Evolutionary conservation across 2,329 filamentous ascomycete genomes (phyloP), one percentile per base, ranked within the genome.

Genomic region (Zymoseptoria brevis): DNA sequence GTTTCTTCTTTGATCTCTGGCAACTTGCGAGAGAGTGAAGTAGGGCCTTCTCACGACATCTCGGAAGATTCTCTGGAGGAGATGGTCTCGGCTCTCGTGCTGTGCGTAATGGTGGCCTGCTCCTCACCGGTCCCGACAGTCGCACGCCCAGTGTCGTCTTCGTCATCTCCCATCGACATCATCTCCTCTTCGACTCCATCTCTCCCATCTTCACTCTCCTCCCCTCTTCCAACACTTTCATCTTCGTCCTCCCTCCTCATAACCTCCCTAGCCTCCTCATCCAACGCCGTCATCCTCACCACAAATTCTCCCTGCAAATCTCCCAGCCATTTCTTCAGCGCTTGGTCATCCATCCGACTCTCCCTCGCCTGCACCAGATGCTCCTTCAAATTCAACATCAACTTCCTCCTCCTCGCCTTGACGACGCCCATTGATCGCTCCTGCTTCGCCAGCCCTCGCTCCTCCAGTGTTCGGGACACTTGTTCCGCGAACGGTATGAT

Each of bases 251-350:
- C 56, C 24, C 30, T 54, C 53, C 45, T 24, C 52, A 41, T 22
- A 69, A 58, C 19, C 30, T 54, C 54, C 30, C 21, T 55, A 41
- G n/a, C 69, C 56, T 78, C 74, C n/a, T 70, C 70, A 51, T 89
- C 84, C 26, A 91, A 82, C 1, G 79, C 80, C 21, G 83, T 80
- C 89, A 96, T 92, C 7, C 83, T 78, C 4, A 79, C 66, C 7
- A 88, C 80, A 68, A 96, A 96, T 57, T 95, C 89, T 54, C 81
- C 81, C 70, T 93, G 89, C 11, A 94, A 72, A 61, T 81, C 81
- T 57, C 75, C 77, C 51, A 94, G 73, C 80, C 89, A 91, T 51
- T 75, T 77, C 19, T 77, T 75, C 29, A 96, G 74, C 0, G 83
- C 79, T 1, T 81, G 79, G 0, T 86, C 83, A 30, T 87, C 79